Evolutionary conservation across 2,329 filamentous ascomycete genomes (phyloP), one percentile per base, ranked within the genome.

Genomic region (Thyridium curvatum): DNA sequence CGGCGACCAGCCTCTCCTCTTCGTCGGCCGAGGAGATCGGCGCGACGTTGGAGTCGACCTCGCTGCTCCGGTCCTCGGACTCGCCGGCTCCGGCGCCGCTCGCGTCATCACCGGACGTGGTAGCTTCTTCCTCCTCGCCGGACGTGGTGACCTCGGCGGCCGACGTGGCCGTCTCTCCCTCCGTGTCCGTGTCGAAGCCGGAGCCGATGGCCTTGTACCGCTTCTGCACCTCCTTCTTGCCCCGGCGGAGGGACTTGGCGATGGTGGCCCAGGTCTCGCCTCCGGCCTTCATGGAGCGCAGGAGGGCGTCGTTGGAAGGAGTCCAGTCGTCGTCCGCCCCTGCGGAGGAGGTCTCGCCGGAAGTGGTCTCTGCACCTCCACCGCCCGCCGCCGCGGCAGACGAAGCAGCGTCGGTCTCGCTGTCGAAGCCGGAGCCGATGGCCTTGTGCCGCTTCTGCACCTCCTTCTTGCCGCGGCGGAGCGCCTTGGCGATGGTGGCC

Each of bases 231-330:
- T 32, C 26, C 18, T 38, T 34, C 34, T 41, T 41, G 39, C 21
- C 18, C n/a, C 37, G 38, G 2, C 35, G 30, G 18, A 42, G 39
- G 18, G 41, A 30, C 7, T 35, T 32, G 6, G 34, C 34, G 16
- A 49, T 49, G 18, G 14, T 16, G 8, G 31, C 41, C 47, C 47
- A 47, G 1, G 43, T 31, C 33, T 46, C 37, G 14, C 45, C 41
- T 2, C 42, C 43, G 8, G 44, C 38, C 39, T 49, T 50, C 38
- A 47, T 44, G 12, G 45, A 31, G 12, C 48, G 39, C 12, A 51
- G 32, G 13, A 42, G 39, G 9, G 45, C 44, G 15, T 52, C 48
- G 31, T 46, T 40, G 6, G 49, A 50, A 7, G 32, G 34, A 12
- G 44, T 50, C 43, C 47, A 52, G 13, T 6, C 10, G 6, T 6